Evolutionary conservation across 495 filamentous ascomycete genomes (phyloP).

Genomic region (Collariella sp.): DNA sequence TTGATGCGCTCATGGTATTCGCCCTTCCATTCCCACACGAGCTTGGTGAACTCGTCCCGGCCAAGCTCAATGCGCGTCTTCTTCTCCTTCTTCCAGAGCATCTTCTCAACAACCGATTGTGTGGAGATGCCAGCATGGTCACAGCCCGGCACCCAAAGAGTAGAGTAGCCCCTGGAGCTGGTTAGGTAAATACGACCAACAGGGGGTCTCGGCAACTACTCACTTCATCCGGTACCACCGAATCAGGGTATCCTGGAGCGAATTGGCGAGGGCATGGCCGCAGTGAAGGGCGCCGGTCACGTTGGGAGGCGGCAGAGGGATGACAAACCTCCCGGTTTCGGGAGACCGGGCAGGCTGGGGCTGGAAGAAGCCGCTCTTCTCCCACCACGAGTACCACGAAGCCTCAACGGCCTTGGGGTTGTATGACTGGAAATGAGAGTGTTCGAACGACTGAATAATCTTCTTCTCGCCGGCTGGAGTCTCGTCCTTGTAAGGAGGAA

Average conservation of each 20-base stretch:
- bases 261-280: slow-evolving; percentile 48
- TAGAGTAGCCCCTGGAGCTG: slow-evolving; percentile 45
- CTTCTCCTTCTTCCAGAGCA: slow-evolving; percentile 44
- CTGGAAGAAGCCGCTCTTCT: slow-evolving; percentile 59
- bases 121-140: slow-evolving; percentile 53
- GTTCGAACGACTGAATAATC: slow-evolving; percentile 34
- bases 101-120: slow-evolving; percentile 53
- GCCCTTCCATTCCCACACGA: slow-evolving; percentile 54
- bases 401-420: slow-evolving; percentile 53
- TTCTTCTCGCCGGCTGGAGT: slow-evolving; percentile 47
- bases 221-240: slow-evolving; percentile 53
- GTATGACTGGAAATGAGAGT: slow-evolving; percentile 48
- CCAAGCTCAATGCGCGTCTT: slow-evolving; percentile 51
- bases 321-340: slow-evolving; percentile 65
- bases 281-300: slow-evolving; percentile 49
- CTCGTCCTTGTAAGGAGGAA: slow-evolving; percentile 40
- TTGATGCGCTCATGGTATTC: slow-evolving; percentile 51
- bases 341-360: slow-evolving; percentile 47
- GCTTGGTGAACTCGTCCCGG: slow-evolving; percentile 41
- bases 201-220: slow-evolving; percentile 7
- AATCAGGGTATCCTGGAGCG: slow-evolving; percentile 69
- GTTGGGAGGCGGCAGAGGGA: slow-evolving; percentile 65
- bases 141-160: slow-evolving; percentile 52
- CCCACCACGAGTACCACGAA: slow-evolving; percentile 60
- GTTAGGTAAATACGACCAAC: neutral